Conservation (phyloP, 2,329 filamentous ascomycete species). For the Ophiostoma ips region DNA sequence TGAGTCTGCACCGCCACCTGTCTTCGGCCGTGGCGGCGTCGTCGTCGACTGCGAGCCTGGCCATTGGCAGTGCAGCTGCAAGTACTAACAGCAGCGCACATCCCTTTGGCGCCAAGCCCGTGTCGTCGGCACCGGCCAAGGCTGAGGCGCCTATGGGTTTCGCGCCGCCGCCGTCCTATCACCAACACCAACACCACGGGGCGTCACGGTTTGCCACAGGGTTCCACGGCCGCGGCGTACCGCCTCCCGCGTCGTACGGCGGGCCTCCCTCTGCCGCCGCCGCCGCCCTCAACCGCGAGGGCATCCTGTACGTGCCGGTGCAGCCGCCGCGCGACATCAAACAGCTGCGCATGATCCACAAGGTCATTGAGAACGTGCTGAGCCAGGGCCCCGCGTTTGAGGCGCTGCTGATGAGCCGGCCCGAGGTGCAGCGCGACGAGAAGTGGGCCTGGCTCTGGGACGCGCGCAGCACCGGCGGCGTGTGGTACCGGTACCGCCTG, state of each 20-base stretch:
- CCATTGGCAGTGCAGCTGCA: too few species aligned
- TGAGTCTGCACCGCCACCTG: constrained; percentile 68
- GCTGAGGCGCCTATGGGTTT: not conserved
- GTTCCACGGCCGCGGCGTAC: not conserved
- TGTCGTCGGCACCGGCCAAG: not conserved
- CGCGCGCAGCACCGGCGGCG: constrained; percentile 58
- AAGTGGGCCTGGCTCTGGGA: constrained; percentile 95
- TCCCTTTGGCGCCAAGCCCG: constrained; percentile 17
- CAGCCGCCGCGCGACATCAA: constrained; percentile 64
- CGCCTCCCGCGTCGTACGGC: not conserved
- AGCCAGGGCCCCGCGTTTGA: constrained; percentile 79
- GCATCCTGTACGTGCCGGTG: constrained; percentile 54
- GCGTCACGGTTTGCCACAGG: not conserved
- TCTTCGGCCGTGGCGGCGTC: constrained; percentile 56
- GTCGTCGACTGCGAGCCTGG: constrained; percentile 17
- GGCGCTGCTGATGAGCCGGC: constrained; percentile 75
- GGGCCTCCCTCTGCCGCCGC: not conserved
- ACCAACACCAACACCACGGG: not conserved
- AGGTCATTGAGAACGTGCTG: constrained; percentile 66
- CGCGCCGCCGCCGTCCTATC: not conserved
- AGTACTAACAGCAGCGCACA: too few species aligned
- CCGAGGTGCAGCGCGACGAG: constrained; percentile 72
- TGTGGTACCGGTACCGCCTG: constrained; percentile 87
- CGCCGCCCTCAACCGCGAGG: not conserved
- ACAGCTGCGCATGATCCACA: constrained; percentile 73